Evolutionary conservation across 345 rosid species (phyloP).

Genomic region (Nasturtium officinale): DNA sequence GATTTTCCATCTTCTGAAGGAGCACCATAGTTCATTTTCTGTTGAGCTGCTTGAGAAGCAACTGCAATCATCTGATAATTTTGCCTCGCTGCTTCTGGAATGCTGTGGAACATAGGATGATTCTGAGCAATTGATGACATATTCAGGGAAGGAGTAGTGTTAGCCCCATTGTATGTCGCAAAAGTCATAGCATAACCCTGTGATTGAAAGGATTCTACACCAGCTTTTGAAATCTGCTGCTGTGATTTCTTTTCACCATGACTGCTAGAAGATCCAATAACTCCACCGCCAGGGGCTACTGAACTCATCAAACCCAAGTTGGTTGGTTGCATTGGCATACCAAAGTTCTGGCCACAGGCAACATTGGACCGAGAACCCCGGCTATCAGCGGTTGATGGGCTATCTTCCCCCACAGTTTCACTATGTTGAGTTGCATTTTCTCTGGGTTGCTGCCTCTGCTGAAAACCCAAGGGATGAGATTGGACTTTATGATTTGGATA

Average conservation of each 20-base stretch:
- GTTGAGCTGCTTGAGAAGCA: constrained; percentile 74
- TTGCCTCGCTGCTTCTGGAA: constrained; percentile 75
- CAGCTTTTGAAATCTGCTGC: constrained; percentile 60
- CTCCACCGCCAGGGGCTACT: constrained; percentile 54
- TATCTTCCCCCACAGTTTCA: constrained; percentile 75
- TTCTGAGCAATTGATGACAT: constrained; percentile 75
- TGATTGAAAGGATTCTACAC: constrained; percentile 59
- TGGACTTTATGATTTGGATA: constrained; percentile 64
- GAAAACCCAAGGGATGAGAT: constrained; percentile 58
- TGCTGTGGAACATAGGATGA: constrained; percentile 73
- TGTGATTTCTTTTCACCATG: constrained; percentile 71
- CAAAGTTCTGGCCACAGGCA: constrained; percentile 65
- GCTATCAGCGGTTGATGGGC: constrained; percentile 82
- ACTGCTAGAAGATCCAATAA: constrained; percentile 46
- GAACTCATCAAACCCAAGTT: constrained; percentile 72
- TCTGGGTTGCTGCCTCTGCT: constrained; percentile 64
- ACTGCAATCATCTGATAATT: constrained; percentile 60
- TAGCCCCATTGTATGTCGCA: constrained; percentile 65
- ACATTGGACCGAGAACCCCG: constrained; percentile 61
- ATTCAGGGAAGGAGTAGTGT: constrained; percentile 57
- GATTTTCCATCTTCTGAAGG: constrained; percentile 67
- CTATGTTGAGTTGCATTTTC: constrained; percentile 66
- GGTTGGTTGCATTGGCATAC: constrained; percentile 61
- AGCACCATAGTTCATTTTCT: constrained; percentile 67
- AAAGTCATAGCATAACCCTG: constrained; percentile 95